Conservation (phyloP, 257 asterid genomes). For the Plantago major region DNA sequence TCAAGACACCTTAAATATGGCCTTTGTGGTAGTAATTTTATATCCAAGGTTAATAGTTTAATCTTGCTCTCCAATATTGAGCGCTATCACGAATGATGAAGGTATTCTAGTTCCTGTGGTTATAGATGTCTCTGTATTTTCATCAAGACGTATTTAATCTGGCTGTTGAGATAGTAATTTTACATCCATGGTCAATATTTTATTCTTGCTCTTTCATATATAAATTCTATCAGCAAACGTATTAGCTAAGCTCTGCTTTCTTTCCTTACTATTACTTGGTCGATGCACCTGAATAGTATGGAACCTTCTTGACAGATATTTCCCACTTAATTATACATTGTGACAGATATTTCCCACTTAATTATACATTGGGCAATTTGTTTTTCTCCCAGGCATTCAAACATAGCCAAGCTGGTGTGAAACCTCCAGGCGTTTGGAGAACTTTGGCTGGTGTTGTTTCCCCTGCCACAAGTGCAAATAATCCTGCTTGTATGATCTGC, state of each 20-base stretch:
- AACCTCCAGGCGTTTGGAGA: conserved; percentile 77
- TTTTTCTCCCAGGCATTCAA: conserved; percentile 55
- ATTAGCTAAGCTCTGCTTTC: background rate
- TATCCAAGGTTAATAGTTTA: too few relatives aligned
- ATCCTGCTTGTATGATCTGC: conserved; percentile 46
- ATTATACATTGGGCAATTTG: conserved; percentile 1
- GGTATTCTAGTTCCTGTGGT: too few relatives aligned
- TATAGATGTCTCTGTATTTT: too few relatives aligned
- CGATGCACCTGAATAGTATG: background rate
- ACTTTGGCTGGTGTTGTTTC: conserved; percentile 60
- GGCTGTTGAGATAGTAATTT: background rate
- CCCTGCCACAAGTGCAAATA: conserved; percentile 41
- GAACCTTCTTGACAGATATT: background rate
- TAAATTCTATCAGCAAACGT: background rate
- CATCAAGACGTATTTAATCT: too few relatives aligned
- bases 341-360: background rate
- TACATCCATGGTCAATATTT: background rate
- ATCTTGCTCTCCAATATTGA: too few relatives aligned
- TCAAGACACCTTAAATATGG: background rate
- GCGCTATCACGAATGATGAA: too few relatives aligned
- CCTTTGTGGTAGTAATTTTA: background rate
- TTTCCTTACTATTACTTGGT: background rate
- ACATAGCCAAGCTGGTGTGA: conserved; percentile 46
- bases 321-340: background rate
- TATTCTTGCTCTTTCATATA: background rate